These are phyloP conservation scores for bread wheat (Triticum aestivum) DNA, from an alignment of 176 grass and related monocot genomes.

Conservation along the genomic window IWGSC_CS_RefSeq_v2.1 NC_057802.1:63297062-63297561, in stretches of 20 bases:
- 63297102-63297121: too few species aligned
- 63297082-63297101: too few species aligned
- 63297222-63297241: constrained; percentile 46
- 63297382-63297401: constrained; percentile 19
- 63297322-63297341: not conserved
- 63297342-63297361: constrained; percentile 37
- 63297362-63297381: constrained; percentile 36
- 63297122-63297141: too few species aligned
- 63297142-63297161: too few species aligned
- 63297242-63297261: constrained; percentile 25
- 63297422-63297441: constrained; percentile 16
- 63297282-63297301: constrained; percentile 42
- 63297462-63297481: not conserved
- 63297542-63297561: not conserved
- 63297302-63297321: constrained; percentile 26
- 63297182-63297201: not conserved
- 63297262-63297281: constrained; percentile 30
- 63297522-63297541: not conserved
- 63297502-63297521: constrained; percentile 5
- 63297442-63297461: constrained; percentile 10
- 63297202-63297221: not conserved
- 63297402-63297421: constrained; percentile 9
- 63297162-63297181: not conserved
- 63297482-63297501: not conserved
- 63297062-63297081: too few species aligned